Base-by-base conservation (phyloP, 805 yeast genomes). In the Vanderwaltozyma yarrowii region DNA sequence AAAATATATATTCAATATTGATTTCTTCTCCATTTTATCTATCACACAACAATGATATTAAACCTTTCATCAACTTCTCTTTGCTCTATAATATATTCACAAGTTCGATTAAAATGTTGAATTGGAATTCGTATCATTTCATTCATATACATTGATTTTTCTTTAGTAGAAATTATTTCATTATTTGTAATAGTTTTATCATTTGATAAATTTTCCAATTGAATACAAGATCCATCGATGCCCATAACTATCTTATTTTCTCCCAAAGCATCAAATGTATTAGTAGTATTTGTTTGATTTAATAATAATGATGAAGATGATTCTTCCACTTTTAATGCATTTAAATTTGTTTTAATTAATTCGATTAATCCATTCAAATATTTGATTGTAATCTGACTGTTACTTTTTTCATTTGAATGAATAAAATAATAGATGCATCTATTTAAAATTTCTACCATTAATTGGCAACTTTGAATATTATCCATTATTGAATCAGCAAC, bases 401-500 rank as follows among this genome's bases (percentile, higher is more conserved):
- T 37, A 8, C 24, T 26, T 32, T 40, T 37, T 44, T 36, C 31
- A 45, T 24, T 26, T 3, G 30, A 30, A 63, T 66, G 34, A 71
- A 72, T 80, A 58, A 82, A 80, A 60, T 80, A 92, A 53, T 87
- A 85, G 27, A 89, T 61, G 45, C 94, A 86, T 45, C 86, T 74
- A 64, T 86, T 85, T 46, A 92, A 66, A 16, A 92, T 86, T 62
- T 92, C 97, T 32, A 89, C 79, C 64, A 89, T 88, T 39, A 92
- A 67, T 60, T 85, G 89, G 40, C 81, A 33, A 76, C 80, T 30
- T 68, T 72, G 36, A 64, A 66, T 47, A 32, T 56, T 58, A 54
- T 89, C 97, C 78, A 88, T 79, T 40, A 92, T 83, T n/a, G 92
- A 81, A 57, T 92, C 97, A 0, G 96, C 95, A 7, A 86, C 85